phyloP scores from a whole-genome alignment of 2,329 filamentous ascomycete species.

The Microdochium bolleyi region DNA sequence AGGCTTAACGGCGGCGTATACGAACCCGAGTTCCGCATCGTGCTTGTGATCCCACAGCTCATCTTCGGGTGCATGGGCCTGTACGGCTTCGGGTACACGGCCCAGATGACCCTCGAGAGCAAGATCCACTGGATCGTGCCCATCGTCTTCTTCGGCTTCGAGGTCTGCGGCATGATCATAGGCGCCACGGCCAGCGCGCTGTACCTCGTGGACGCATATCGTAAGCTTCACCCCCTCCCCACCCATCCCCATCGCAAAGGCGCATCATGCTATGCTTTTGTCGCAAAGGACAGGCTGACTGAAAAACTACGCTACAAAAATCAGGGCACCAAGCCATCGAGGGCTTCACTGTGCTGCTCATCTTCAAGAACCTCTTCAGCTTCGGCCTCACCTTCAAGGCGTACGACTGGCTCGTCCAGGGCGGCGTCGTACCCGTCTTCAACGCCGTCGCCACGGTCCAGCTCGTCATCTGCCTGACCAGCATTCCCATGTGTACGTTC shows the following conservation, averaged over 20 bases:
- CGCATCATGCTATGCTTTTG: no score
- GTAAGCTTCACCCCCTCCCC: constrained; percentile 40
- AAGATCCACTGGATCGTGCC: constrained; percentile 67
- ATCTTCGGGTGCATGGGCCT: constrained; percentile 70
- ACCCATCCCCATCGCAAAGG: background rate
- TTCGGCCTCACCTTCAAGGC: constrained; percentile 79
- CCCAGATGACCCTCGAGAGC: constrained; percentile 43
- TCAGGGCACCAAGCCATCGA: constrained; percentile 74
- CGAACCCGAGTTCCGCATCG: constrained; percentile 30
- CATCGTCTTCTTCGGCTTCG: constrained; percentile 73
- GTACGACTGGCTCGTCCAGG: constrained; percentile 70
- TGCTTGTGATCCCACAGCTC: constrained; percentile 72
- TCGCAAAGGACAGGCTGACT: background rate
- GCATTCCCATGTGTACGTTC: constrained; percentile 70
- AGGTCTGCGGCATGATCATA: constrained; percentile 86
- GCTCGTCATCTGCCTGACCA: constrained; percentile 65
- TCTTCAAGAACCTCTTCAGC: constrained; percentile 93
- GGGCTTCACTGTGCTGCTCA: constrained; percentile 79
- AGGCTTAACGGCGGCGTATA: constrained; percentile 29
- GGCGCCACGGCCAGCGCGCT: constrained; percentile 78
- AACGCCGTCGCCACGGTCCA: constrained; percentile 69
- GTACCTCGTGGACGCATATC: constrained; percentile 90
- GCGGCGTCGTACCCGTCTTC: constrained; percentile 56
- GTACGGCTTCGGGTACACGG: constrained; percentile 76
- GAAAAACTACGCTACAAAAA: background rate